Base-by-base conservation (phyloP, 495 filamentous ascomycete genomes). In the Parathielavia appendiculata region DNA sequence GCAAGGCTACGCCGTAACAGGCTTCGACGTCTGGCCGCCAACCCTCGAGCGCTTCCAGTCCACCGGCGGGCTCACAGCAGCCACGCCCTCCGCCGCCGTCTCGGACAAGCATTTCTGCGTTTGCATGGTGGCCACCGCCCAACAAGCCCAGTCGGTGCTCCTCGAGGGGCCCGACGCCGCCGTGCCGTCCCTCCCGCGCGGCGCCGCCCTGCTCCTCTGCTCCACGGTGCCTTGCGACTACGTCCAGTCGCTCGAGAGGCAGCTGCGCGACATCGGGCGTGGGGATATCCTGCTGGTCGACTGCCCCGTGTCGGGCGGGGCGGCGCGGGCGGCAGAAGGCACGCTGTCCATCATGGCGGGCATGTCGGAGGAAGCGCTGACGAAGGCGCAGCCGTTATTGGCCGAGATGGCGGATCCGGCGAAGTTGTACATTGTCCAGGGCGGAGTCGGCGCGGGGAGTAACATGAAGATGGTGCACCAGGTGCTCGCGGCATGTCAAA, bases 391-490 rank as follows among this genome's bases (percentile, higher is more conserved):
- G 32, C 76, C 76, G 44, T 63, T 91, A 13, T 76, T 93, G 1
- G 73, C 83, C 35, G 80, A 78, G 63, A 82, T 93, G 76, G 75
- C 77, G 10, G 75, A 81, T 57, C 65, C 73, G n/a, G 61, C 59
- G 7, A 90, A 89, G 67, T 69, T 92, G 34, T 91, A 90, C 62
- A 77, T 87, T 19, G 85, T 93, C 9, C 77, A 81, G 10, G 88
- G 89, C 11, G 88, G 86, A 4, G 74, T 91, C 50, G 88, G 87
- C 5, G 83, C 83, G 0, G 88, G 89, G n/a, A 89, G 85, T 62
- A 92, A 91, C 66, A 88, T 91, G 79, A 93, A 93, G 72, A 89
- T 91, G 81, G 83, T 88, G 51, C 89, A 92, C 70, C 89, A 93
- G 69, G 83, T 93, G 17, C 78, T 91, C 12, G 89, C 88, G 1